Base-by-base conservation (phyloP, 1,139 yeast genomes). In the Lodderomyces margitis region DNA sequence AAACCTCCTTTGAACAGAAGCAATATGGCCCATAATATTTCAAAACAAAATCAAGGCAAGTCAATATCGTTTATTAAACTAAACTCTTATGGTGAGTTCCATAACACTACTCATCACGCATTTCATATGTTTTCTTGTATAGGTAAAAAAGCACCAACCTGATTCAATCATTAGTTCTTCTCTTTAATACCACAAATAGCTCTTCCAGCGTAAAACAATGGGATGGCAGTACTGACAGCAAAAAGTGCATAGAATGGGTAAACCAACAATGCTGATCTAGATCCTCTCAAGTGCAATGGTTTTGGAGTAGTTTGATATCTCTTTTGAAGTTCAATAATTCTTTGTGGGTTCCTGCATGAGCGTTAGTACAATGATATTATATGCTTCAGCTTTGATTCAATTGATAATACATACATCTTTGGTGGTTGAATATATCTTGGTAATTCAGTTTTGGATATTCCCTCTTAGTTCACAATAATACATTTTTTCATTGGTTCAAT, bases 241-340 rank as follows among this genome's bases (percentile, higher is more conserved):
- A 89, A 86, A 54, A 87, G 74, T 53, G 89, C 94, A 75, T 81
- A 87, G 80, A 84, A 91, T 64, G 97, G 97, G 71, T 85, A 87
- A 56, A 89, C 78, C 64, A 84, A 70, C 60, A 78, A 70, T 72
- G 87, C 87, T 54, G 96, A 81, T 70, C 91, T 82, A 52, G 72
- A 64, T 37, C 76, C 76, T 76, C 83, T 81, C 75, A 81, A 71
- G 88, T 87, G 84, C 64, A 85, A 75, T 59, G 83, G 85, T 69
- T 83, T 80, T 61, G 75, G 68, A 51, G 91, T 76, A 55, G 70
- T 61, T 71, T 85, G 94, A 76, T 81, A 85, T 55, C 78, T 69
- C 69, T 77, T 83, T 75, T 85, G 94, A 65, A 83, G 71, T 62
- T 81, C 78, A 56, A 84, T 83, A 61, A 85, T 80, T 74, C 78